phyloP scores from a whole-genome alignment of 2,329 filamentous ascomycete genomes.

The Zasmidium angulare region DNA sequence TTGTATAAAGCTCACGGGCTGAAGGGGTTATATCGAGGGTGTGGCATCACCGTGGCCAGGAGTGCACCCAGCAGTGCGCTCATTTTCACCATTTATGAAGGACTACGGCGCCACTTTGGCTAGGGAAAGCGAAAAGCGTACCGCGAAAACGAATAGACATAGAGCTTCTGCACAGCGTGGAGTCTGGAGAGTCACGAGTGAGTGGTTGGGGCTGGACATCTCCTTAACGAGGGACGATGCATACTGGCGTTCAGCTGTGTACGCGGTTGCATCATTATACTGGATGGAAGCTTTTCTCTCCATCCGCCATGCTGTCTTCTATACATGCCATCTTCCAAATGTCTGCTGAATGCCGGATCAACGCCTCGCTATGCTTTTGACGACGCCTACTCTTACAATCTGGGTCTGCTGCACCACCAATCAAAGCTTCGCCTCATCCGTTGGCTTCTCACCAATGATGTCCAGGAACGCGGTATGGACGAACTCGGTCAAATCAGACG shows the following conservation, averaged over 20 bases:
- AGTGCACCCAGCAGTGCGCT: conserved; percentile 95
- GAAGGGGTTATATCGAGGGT: conserved; percentile 85
- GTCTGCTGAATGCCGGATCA: neutral
- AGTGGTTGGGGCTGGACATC: neutral
- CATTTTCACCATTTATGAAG: conserved; percentile 95
- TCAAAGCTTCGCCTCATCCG: conserved; percentile 27
- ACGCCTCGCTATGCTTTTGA: conserved; percentile 16
- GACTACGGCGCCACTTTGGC: conserved; percentile 68
- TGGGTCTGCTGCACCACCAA: neutral
- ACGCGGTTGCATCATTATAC: neutral
- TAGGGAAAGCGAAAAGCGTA: neutral
- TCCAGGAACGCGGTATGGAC: conserved; percentile 79
- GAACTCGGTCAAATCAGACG: conserved; percentile 88
- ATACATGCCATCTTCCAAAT: neutral
- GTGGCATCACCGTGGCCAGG: conserved; percentile 85
- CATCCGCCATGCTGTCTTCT: neutral
- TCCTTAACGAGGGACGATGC: neutral
- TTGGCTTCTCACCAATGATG: conserved; percentile 67
- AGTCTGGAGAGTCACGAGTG: neutral
- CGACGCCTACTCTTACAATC: neutral
- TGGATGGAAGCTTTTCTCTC: neutral
- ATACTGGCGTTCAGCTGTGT: neutral
- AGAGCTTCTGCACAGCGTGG: neutral
- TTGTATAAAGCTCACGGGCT: conserved; percentile 84
- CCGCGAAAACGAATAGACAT: neutral